phyloP scores from a whole-genome alignment of 768 basidiomycete genomes.

The Butyriboletus loyo region DNA sequence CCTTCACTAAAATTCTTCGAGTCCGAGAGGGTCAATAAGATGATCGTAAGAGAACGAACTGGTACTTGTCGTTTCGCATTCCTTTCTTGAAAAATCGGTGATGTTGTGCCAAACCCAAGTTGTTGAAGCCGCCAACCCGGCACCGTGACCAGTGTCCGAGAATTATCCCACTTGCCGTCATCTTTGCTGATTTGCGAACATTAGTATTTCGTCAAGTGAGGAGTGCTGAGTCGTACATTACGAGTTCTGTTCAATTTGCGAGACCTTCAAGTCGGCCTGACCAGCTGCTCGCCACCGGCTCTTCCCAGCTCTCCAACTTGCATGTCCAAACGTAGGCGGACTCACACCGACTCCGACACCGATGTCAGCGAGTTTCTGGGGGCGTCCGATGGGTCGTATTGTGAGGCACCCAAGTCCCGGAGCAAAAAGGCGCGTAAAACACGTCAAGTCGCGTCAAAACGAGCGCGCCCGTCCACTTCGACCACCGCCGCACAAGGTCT shows the following conservation, averaged over 20 bases:
- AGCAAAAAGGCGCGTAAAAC: conserved; percentile 17
- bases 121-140: neutral
- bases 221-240: neutral
- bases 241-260: no score
- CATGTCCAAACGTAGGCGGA: conserved; percentile 33
- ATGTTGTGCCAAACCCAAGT: neutral
- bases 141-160: no score
- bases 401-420: conserved; percentile 6
- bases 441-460: conserved; percentile 15
- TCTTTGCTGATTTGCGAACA: neutral
- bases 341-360: conserved; percentile 5
- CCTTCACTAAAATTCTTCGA: no score
- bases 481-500: neutral
- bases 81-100: neutral
- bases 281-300: neutral
- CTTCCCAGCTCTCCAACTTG: conserved; percentile 15
- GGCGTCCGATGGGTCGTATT: conserved; percentile 24
- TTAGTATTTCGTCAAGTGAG: neutral
- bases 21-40: no score
- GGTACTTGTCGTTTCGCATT: no score
- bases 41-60: no score
- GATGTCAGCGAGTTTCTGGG: conserved; percentile 12
- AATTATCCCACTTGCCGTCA: neutral
- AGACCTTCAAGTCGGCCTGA: neutral
- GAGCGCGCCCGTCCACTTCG: neutral